phyloP scores from a whole-genome alignment of 805 yeast species.

The Candida nitratophila region DNA sequence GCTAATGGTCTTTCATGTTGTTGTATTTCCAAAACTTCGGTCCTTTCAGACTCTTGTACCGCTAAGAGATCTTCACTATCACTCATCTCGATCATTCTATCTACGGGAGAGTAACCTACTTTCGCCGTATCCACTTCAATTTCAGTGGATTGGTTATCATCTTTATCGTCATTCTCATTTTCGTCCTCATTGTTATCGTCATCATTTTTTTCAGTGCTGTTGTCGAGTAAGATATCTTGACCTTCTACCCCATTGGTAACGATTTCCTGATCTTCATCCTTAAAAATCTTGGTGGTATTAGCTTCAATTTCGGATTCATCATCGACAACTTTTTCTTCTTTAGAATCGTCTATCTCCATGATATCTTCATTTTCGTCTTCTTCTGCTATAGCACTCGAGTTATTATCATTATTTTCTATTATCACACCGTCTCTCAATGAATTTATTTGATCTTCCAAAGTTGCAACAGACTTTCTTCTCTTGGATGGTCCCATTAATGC shows the following conservation, averaged over 20 bases:
- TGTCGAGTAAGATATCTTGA: not conserved
- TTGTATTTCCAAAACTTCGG: slow-evolving; percentile 69
- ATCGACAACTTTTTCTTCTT: slow-evolving; percentile 2
- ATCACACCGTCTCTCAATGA: slow-evolving; percentile 11
- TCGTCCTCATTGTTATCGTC: slow-evolving; percentile 14
- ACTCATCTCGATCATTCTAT: slow-evolving; percentile 38
- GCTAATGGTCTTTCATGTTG: slow-evolving; percentile 81
- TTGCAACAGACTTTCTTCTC: slow-evolving; percentile 49
- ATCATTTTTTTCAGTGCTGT: slow-evolving; percentile 6
- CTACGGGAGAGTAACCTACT: slow-evolving; percentile 36
- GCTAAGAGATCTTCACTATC: slow-evolving; percentile 41
- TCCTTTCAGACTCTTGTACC: slow-evolving; percentile 56
- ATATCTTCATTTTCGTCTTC: slow-evolving; percentile 8
- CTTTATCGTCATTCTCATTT: slow-evolving; percentile 19
- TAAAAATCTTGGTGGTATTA: not conserved
- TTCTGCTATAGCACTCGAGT: slow-evolving; percentile 20
- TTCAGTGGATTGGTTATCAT: slow-evolving; percentile 23
- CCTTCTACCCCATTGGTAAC: not conserved
- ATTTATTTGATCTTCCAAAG: slow-evolving; percentile 39
- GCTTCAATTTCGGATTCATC: slow-evolving; percentile 1
- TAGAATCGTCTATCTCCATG: slow-evolving; percentile 8
- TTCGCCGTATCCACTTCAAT: slow-evolving; percentile 18
- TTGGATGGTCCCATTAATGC: slow-evolving; percentile 54
- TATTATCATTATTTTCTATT: slow-evolving; percentile 3
- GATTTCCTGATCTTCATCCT: slow-evolving; percentile 5